A percentile compares a stretch with the other conserved stretches of the same genome.
Evolutionary conservation across 2,329 filamentous ascomycete species (phyloP).

Genomic region (Ramichloridium luteum): DNA sequence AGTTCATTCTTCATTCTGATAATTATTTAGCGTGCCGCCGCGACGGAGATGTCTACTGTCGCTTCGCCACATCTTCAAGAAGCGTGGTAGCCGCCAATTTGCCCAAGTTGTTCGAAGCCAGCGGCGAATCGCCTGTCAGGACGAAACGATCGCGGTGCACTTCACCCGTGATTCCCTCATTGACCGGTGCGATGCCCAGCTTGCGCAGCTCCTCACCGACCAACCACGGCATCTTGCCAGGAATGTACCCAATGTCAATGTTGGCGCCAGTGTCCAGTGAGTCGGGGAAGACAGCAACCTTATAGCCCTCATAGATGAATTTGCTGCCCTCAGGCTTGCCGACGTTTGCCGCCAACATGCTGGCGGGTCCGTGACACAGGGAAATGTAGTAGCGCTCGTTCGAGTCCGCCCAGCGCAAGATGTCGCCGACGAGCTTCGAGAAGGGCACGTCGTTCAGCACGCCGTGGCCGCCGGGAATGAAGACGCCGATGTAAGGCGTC

Average conservation of each 20-base stretch:
- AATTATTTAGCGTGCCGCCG: too few relatives aligned
- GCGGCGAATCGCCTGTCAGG: conserved; percentile 13
- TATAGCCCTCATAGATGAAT: conserved; percentile 13
- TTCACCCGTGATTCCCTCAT: conserved; percentile 11
- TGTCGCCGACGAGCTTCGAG: conserved; percentile 9
- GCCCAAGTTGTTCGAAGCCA: conserved; percentile 14
- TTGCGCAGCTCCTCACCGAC: conserved; percentile 13
- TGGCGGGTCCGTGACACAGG: conserved; percentile 11
- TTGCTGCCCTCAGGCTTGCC: conserved; percentile 10
- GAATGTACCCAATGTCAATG: conserved; percentile 15
- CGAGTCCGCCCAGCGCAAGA: conserved; percentile 12
- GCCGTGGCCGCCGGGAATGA: conserved; percentile 13
- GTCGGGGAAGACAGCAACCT: conserved; percentile 13
- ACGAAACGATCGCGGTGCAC: conserved; percentile 12
- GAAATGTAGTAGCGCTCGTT: conserved; percentile 12
- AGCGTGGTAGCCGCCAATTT: conserved; percentile 11
- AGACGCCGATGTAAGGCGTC: conserved; percentile 14
- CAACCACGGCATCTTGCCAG: conserved; percentile 15
- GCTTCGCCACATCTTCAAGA: conserved; percentile 10
- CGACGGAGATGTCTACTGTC: conserved; percentile 6
- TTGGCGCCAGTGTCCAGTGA: conserved; percentile 11
- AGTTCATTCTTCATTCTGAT: conserved; percentile 1
- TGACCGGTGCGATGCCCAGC: conserved; percentile 9
- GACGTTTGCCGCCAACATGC: conserved; percentile 11
- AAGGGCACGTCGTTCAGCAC: conserved; percentile 12